Conservation (phyloP, 768 basidiomycete species). For the Gloeostereum incarnatum region DNA sequence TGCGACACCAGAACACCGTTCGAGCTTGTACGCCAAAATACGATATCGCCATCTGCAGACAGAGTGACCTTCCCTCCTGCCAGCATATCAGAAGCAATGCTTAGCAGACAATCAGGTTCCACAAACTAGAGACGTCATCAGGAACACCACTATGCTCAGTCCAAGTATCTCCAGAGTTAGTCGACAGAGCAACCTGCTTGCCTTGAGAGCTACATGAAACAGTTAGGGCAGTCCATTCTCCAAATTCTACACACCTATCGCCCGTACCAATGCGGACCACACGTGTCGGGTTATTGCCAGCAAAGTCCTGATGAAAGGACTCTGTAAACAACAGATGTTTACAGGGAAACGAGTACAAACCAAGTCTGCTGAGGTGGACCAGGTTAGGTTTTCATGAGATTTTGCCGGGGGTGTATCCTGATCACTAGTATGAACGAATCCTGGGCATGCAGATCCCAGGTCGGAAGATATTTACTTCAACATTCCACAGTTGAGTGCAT, state of each 20-base stretch:
- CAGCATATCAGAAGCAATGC: neutral
- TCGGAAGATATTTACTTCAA: too few relatives aligned
- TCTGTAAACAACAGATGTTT: too few relatives aligned
- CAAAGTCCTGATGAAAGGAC: too few relatives aligned
- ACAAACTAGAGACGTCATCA: neutral
- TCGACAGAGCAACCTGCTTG: constrained; percentile 25
- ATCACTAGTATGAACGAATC: constrained; percentile 38
- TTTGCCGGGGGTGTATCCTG: constrained; percentile 29
- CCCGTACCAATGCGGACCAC: constrained; percentile 27
- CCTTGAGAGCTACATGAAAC: constrained; percentile 10
- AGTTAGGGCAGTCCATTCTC: constrained; percentile 6
- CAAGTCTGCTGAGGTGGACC: constrained; percentile 37
- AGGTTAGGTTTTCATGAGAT: constrained; percentile 34
- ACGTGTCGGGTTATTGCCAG: constrained; percentile 38
- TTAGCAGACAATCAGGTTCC: neutral
- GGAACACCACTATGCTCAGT: constrained; percentile 2
- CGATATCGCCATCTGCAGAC: neutral
- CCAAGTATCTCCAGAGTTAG: constrained; percentile 25
- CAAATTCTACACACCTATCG: neutral
- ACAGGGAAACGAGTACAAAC: too few relatives aligned
- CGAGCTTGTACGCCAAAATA: neutral
- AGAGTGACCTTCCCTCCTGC: too few relatives aligned
- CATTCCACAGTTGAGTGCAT: too few relatives aligned
- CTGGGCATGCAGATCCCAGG: too few relatives aligned
- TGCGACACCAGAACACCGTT: neutral